Base-by-base conservation (phyloP, 148 eudicot genomes). In the Rhododendron vialii region DNA sequence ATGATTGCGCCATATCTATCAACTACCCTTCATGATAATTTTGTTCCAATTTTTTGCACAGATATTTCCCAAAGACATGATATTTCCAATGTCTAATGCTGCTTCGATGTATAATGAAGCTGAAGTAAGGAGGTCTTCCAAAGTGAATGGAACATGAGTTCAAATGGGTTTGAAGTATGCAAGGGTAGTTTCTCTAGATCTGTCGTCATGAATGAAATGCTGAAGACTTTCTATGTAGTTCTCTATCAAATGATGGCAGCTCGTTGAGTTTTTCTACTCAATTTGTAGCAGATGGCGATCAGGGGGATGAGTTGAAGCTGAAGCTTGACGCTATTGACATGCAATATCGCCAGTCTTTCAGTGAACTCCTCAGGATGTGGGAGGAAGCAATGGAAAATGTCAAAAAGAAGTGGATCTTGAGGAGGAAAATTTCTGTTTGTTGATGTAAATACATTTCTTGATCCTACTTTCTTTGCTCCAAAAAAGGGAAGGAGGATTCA, bases 291-390 rank as follows among this genome's bases (percentile, higher is more conserved):
- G 90, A 87, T 50, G 90, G 87, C 59, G 92, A 89, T 61, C 67
- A 84, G 11, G 69, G 73, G 74, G 74, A 88, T 20, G 93, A 93
- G 82, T 82, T 94, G 89, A 92, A 88, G 92, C 83, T 69, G 71
- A 94, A 93, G 91, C 91, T 95, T 36, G 93, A 92, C 43, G 90
- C 92, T 0, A 95, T 95, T 82, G 95, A 94, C 78, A 83, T 86
- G 59, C 89, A 88, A 48, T 95, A 91, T 88, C 45, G 45, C 45
- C 45, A 41, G 1, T 41, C 7, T 41, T 41, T 41, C 45, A 1
- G 5, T 41, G 45, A 41, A 41, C 45, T 41, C 45, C 45, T 41
- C 45, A 41, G 45, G 45, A 41, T 41, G 1, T 1, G 1, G 45
- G 45, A 41, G 7, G 45, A 41, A 90, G 91, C 94, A 8, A 84